phyloP scores from a whole-genome alignment of 1,284 basidiomycete genomes.

The Phenoliferia sp. region DNA sequence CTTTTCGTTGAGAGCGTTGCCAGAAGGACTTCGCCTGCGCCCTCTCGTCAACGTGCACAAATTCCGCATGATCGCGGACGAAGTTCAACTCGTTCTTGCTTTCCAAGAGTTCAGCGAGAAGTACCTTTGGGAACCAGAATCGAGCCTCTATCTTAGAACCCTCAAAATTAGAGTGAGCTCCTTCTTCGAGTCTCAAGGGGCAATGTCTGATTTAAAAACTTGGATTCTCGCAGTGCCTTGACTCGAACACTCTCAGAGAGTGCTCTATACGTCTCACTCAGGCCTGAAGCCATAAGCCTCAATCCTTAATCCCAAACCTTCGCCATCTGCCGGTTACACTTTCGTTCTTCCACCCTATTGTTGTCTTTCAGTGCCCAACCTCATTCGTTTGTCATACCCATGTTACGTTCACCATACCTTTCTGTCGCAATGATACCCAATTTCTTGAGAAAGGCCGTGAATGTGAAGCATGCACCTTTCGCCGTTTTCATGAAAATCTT shows the following conservation, averaged over 20 bases:
- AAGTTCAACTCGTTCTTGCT: constrained; percentile 68
- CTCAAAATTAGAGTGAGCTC: constrained; percentile 50
- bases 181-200: not conserved
- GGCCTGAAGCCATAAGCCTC: no score
- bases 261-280: not conserved
- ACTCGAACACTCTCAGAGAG: not conserved
- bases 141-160: constrained; percentile 67
- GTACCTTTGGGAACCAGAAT: constrained; percentile 61
- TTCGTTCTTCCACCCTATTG: no score
- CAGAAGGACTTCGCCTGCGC: constrained; percentile 68
- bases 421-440: no score
- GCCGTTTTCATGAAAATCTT: no score
- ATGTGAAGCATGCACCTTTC: no score
- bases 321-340: no score
- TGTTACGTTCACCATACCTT: no score
- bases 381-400: no score
- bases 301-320: no score
- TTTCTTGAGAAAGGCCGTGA: no score
- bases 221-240: not conserved
- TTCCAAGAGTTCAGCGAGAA: constrained; percentile 73
- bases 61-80: constrained; percentile 68
- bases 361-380: no score
- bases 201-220: not conserved
- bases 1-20: constrained; percentile 49
- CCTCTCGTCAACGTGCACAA: constrained; percentile 84